These are phyloP conservation scores for Coprinellus micaceus DNA, from an alignment of 768 basidiomycete species.

Conservation along the genomic window DNA sequence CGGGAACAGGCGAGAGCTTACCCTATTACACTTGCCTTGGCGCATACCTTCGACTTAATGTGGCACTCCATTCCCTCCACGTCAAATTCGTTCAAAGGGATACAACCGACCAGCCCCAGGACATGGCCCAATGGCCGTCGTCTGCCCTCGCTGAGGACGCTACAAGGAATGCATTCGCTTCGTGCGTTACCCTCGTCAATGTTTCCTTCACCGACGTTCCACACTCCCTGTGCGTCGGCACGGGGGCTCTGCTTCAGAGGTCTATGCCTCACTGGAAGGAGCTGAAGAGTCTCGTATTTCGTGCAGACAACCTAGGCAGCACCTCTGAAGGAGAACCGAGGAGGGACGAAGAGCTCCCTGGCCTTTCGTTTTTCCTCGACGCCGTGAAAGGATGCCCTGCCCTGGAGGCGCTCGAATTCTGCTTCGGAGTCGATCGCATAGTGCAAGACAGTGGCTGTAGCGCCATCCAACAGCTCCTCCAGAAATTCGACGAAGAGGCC, in stretches of 20 bases:
- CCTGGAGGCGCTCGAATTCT: background rate
- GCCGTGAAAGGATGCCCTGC: background rate
- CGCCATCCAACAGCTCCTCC: background rate
- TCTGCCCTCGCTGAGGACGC: background rate
- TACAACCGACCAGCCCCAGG: background rate
- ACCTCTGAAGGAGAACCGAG: background rate
- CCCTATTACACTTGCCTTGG: background rate
- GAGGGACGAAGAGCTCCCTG: background rate
- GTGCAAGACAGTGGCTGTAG: no score
- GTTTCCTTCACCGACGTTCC: background rate
- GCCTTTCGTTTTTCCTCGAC: background rate
- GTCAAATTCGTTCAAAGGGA: background rate
- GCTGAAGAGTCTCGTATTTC: background rate
- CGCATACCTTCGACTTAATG: background rate
- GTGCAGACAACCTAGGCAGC: background rate
- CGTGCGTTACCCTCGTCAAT: background rate
- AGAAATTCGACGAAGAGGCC: background rate
- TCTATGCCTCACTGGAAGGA: background rate
- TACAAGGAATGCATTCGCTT: background rate
- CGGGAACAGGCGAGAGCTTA: background rate
- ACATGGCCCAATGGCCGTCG: background rate
- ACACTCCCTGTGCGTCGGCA: background rate
- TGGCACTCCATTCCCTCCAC: background rate
- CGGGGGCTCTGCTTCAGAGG: background rate
- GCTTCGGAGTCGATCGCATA: background rate